Conservation (phyloP, 2,329 filamentous ascomycete genomes). For the Nemania diffusa region DNA sequence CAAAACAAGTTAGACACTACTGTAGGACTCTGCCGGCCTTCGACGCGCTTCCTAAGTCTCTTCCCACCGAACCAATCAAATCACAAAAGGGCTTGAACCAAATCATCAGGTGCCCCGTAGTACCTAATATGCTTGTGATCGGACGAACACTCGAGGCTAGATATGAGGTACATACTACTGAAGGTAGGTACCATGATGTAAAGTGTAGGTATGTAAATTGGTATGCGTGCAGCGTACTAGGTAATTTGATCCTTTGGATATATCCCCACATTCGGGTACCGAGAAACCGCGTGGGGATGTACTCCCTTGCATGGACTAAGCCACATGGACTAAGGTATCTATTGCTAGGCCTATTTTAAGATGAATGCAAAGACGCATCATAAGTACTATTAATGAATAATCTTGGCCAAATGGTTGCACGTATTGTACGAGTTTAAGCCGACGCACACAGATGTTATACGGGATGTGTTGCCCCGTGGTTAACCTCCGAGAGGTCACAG, state of each 20-base stretch:
- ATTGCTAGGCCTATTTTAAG: not conserved
- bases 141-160: not conserved
- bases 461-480: no score
- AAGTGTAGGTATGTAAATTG: no score
- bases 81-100: not conserved
- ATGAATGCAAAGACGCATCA: not conserved
- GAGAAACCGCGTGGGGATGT: not conserved
- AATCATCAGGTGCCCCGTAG: not conserved
- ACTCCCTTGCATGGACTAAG: not conserved
- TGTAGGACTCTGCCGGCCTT: conserved; percentile 3
- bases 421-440: not conserved
- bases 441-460: no score
- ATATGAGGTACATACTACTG: not conserved
- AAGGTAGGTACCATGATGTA: not conserved
- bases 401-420: not conserved
- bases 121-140: not conserved
- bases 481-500: not conserved
- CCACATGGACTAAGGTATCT: not conserved
- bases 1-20: conserved; percentile 5
- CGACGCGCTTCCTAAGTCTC: not conserved
- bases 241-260: not conserved
- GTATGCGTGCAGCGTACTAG: no score
- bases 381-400: not conserved
- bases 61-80: not conserved
- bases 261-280: not conserved